Evolutionary conservation across 2,329 filamentous ascomycete genomes (phyloP).

Genomic region (Cladosporium austrohemisphaericum): DNA sequence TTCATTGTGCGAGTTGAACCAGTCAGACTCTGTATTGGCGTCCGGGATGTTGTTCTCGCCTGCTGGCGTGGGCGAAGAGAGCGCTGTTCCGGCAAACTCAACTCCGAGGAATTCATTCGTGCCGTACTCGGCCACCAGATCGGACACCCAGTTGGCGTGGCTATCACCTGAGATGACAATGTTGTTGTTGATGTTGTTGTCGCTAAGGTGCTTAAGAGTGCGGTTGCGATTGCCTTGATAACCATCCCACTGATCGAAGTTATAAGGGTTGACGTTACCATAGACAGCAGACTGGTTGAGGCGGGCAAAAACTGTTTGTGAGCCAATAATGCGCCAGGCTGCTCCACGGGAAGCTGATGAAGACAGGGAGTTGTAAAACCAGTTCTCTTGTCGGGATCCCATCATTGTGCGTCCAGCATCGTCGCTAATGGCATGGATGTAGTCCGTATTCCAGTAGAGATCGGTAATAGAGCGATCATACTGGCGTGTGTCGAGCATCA

Average conservation of each 20-base stretch:
- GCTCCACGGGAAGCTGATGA: slow-evolving; percentile 54
- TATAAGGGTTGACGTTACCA: slow-evolving; percentile 38
- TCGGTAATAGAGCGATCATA: slow-evolving; percentile 44
- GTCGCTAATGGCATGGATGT: slow-evolving; percentile 26
- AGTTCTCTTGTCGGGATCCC: slow-evolving; percentile 27
- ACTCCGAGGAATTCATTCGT: slow-evolving; percentile 42
- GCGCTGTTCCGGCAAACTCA: slow-evolving; percentile 59
- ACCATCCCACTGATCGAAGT: slow-evolving; percentile 60
- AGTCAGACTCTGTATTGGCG: slow-evolving; percentile 6
- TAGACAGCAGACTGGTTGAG: slow-evolving; percentile 43
- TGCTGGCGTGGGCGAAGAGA: slow-evolving; percentile 53
- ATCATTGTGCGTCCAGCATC: slow-evolving; percentile 29
- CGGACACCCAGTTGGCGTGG: slow-evolving; percentile 51
- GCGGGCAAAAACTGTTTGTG: slow-evolving; percentile 62
- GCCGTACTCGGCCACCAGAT: slow-evolving; percentile 38
- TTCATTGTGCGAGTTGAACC: slow-evolving; percentile 40
- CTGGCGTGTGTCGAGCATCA: slow-evolving; percentile 43
- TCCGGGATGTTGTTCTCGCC: slow-evolving; percentile 48
- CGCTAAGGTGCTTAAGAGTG: slow-evolving; percentile 57
- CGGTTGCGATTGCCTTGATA: slow-evolving; percentile 67
- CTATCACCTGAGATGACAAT: slow-evolving; percentile 67
- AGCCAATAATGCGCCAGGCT: slow-evolving; percentile 66
- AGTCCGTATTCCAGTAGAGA: slow-evolving; percentile 52
- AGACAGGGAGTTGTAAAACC: slow-evolving; percentile 50
- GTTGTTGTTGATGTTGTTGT: slow-evolving; percentile 65